Percentiles rank a stretch among this genome's conserved stretches.
These are phyloP conservation scores for Kwoniella europaea DNA, from an alignment of 768 basidiomycete genomes.

Conservation along the genomic window DNA sequence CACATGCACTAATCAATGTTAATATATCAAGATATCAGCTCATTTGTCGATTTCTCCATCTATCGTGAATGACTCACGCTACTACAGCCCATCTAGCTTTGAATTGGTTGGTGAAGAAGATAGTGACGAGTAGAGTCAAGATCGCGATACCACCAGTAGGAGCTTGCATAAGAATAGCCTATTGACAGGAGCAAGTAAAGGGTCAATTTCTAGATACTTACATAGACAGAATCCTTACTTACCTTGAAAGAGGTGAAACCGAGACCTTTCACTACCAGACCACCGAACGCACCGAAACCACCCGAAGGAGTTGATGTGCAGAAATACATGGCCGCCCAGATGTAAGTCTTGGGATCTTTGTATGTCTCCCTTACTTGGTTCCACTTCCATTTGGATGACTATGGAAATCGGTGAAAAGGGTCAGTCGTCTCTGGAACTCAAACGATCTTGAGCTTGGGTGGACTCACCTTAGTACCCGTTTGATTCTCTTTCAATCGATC, in stretches of 20 bases:
- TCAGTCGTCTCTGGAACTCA: too few species aligned
- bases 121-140: slow-evolving; percentile 35
- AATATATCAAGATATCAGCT: too few species aligned
- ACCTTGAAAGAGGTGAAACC: slow-evolving; percentile 14
- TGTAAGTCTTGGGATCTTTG: slow-evolving; percentile 39
- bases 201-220: too few species aligned
- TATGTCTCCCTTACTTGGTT: slow-evolving; percentile 38
- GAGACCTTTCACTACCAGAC: slow-evolving; percentile 33
- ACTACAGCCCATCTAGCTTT: slow-evolving; percentile 37
- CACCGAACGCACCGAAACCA: slow-evolving; percentile 25
- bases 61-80: not conserved
- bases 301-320: slow-evolving; percentile 23
- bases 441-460: too few species aligned
- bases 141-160: slow-evolving; percentile 51
- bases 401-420: too few species aligned
- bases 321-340: slow-evolving; percentile 27
- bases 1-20: not conserved
- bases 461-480: slow-evolving; percentile 46
- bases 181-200: too few species aligned
- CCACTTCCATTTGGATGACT: slow-evolving; percentile 34
- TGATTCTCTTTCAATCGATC: slow-evolving; percentile 44
- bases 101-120: slow-evolving; percentile 49
- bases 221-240: too few species aligned
- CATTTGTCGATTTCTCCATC: too few species aligned
- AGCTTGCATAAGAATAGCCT: slow-evolving; percentile 40